Conservation (phyloP, 768 basidiomycete genomes). For the Trametes cubensis region DNA sequence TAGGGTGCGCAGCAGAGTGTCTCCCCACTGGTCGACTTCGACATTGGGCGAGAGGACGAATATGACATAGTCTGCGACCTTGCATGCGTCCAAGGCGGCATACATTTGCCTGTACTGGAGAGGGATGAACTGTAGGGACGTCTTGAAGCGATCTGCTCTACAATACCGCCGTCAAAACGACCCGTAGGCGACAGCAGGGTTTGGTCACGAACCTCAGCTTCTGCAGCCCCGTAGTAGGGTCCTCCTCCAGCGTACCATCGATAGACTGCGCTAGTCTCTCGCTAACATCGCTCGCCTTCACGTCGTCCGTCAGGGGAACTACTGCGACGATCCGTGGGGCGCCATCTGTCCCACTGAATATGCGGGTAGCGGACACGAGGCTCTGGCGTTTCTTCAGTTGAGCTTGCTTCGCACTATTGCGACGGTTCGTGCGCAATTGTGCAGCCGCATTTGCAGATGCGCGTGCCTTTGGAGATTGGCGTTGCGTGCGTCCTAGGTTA, state of each 20-base stretch:
- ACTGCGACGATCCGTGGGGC: conserved; percentile 87
- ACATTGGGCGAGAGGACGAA: conserved; percentile 78
- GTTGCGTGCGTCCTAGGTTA: conserved; percentile 56
- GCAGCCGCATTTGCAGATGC: conserved; percentile 53
- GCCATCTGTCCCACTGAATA: conserved; percentile 78
- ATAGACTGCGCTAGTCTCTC: conserved; percentile 61
- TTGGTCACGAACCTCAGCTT: conserved; percentile 59
- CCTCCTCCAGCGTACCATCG: conserved; percentile 55
- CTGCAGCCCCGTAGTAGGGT: conserved; percentile 60
- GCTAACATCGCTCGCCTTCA: conserved; percentile 54
- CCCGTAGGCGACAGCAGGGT: neutral
- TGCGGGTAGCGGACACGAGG: conserved; percentile 68
- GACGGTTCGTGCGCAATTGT: conserved; percentile 76
- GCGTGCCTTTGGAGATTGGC: conserved; percentile 56
- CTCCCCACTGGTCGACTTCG: conserved; percentile 86
- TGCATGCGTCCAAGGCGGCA: conserved; percentile 79
- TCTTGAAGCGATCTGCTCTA: conserved; percentile 89
- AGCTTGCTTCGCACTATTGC: conserved; percentile 83
- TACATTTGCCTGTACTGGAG: conserved; percentile 75
- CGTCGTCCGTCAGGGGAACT: conserved; percentile 77
- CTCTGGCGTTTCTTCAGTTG: conserved; percentile 72
- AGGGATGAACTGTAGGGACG: conserved; percentile 84
- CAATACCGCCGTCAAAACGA: conserved; percentile 5
- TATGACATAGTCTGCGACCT: conserved; percentile 89
- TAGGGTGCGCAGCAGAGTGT: conserved; percentile 81